Conservation (phyloP, 2,329 filamentous ascomycete species). For the Stemphylium lycopersici region DNA sequence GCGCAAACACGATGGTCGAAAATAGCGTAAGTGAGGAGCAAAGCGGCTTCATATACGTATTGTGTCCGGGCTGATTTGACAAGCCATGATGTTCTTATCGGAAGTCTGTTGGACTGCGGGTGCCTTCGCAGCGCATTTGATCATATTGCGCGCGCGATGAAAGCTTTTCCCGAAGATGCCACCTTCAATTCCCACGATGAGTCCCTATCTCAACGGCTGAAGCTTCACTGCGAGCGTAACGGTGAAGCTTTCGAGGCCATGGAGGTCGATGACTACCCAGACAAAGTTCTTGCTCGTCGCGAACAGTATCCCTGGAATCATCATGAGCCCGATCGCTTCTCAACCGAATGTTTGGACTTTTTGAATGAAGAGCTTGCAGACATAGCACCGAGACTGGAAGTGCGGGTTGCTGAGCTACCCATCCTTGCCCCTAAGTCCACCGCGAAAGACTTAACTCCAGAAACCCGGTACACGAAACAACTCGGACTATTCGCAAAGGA, state of each 20-base stretch:
- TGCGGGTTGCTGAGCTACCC: conserved; percentile 77
- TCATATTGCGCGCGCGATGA: conserved; percentile 69
- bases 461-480: conserved; percentile 69
- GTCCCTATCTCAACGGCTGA: conserved; percentile 53
- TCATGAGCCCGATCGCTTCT: conserved; percentile 64
- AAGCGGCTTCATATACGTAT: not conserved
- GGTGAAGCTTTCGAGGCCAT: conserved; percentile 48
- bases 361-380: conserved; percentile 72
- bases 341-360: conserved; percentile 62
- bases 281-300: conserved; percentile 71
- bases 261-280: conserved; percentile 65
- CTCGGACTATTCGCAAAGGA: conserved; percentile 88
- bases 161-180: conserved; percentile 60
- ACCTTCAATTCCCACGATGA: conserved; percentile 62
- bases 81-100: conserved; percentile 48
- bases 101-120: conserved; percentile 65
- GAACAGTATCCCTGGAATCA: conserved; percentile 69
- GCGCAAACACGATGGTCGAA: conserved; percentile 31
- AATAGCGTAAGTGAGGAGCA: conserved; percentile 37
- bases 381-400: conserved; percentile 81
- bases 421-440: conserved; percentile 55
- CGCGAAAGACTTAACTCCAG: conserved; percentile 52
- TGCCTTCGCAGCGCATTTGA: conserved; percentile 71
- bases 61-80: conserved; percentile 11
- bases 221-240: conserved; percentile 29